Evolutionary conservation across 345 rosid species (phyloP), one percentile per base, ranked within the genome.

Genomic region (Conringia planisiliqua): DNA sequence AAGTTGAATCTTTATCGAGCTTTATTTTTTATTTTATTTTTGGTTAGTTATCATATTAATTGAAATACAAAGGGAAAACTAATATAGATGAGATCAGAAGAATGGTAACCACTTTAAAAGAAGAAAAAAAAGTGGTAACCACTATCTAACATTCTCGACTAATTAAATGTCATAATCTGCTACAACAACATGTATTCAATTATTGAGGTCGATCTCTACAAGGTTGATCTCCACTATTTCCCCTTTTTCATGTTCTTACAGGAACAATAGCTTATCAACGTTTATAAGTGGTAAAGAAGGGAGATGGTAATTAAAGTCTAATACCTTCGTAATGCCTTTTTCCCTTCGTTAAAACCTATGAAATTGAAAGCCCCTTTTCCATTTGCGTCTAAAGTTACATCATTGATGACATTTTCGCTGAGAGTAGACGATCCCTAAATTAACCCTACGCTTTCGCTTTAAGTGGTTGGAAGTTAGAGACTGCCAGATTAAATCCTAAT

Each of bases 391-490:
- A 64, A 0, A 32, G 63, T 22, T 64, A 73, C 36, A 74, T 57
- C 60, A 58, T 38, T 66, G 26, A 58, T 46, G 52, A 22, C 6
- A 3, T 3, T 35, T 62, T 61, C 17, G 22, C 24, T 57, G 60
- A 65, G 51, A 26, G 18, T 39, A 36, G 50, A 57, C 5, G 13
- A 74, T n/a, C 22, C 64, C 17, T 39, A 22, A 38, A 20, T 39
- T 27, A 13, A 59, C 27, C 13, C 7, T 36, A 66, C 32, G 16
- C 32, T 38, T 22, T 50, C 29, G 56, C 56, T 50, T 57, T 36
- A 58, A 66, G 54, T 67, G 35, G 78, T 74, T 74, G 61, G 54
- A 27, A 58, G 78, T 66, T 74, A 36, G 22, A 46, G 38, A 30
- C 7, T 33, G 7, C 22, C 29, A 55, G 10, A 65, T 33, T 56